A percentile compares a stretch with the other conserved stretches of the same genome.
Evolutionary conservation across 2,329 filamentous ascomycete genomes (phyloP).

Genomic region (Paecilomyces sp.): DNA sequence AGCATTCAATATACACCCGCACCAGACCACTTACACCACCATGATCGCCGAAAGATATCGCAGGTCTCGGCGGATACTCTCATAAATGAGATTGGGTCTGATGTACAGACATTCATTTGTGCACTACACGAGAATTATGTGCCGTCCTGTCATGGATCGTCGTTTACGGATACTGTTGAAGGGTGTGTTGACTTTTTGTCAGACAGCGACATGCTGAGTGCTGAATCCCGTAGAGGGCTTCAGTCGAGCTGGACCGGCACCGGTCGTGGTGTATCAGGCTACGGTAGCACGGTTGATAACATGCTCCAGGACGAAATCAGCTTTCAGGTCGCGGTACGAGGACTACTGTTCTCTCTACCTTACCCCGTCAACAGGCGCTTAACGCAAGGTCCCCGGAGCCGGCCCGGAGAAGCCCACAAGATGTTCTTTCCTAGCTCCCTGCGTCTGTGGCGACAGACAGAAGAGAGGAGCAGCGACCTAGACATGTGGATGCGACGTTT

Average conservation of each 20-base stretch:
- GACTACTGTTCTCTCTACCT: slow-evolving; percentile 77
- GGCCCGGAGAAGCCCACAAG: slow-evolving; percentile 59
- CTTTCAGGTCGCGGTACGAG: slow-evolving; percentile 84
- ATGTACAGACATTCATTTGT: slow-evolving; percentile 81
- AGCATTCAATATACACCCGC: slow-evolving; percentile 47
- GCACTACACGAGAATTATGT: slow-evolving; percentile 91
- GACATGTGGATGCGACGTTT: slow-evolving; percentile 30
- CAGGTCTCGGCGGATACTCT: slow-evolving; percentile 65
- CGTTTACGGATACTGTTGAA: slow-evolving; percentile 69
- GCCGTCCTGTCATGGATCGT: slow-evolving; percentile 63
- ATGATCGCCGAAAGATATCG: slow-evolving; percentile 54
- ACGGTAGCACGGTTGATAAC: slow-evolving; percentile 60
- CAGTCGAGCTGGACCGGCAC: slow-evolving; percentile 41
- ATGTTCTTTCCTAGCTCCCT: slow-evolving; percentile 90
- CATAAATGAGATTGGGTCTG: slow-evolving; percentile 90
- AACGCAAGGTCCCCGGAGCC: slow-evolving; percentile 25
- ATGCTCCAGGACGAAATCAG: slow-evolving; percentile 89
- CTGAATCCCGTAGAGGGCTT: slow-evolving; percentile 47
- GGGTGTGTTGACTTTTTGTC: slow-evolving; percentile 83
- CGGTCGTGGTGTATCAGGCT: slow-evolving; percentile 40
- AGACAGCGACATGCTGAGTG: slow-evolving; percentile 75
- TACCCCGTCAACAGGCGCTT: slow-evolving; percentile 66
- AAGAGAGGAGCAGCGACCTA: slow-evolving; percentile 70
- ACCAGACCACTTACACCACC: slow-evolving; percentile 52
- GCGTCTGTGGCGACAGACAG: slow-evolving; percentile 73